These are phyloP conservation scores for Artemisia annua DNA, from an alignment of 129 eudicot species.

Conservation along the genomic window DNA sequence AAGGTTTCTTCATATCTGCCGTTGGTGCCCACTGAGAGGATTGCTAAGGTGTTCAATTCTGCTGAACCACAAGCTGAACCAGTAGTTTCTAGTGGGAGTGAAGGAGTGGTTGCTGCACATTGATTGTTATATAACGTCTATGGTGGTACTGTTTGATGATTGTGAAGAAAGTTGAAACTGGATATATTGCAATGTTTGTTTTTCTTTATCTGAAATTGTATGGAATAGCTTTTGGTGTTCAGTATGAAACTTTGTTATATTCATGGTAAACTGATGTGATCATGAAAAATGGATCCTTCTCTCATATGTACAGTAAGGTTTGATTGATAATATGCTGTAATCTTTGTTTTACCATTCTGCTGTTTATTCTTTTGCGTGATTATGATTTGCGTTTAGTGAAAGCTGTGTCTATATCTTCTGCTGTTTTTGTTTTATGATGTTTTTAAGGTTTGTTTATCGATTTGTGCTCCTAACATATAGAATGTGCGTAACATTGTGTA, in stretches of 20 bases:
- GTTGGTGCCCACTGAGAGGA: too few species aligned
- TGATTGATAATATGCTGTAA: neutral
- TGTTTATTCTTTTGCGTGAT: neutral
- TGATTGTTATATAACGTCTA: neutral
- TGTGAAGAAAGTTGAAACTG: neutral
- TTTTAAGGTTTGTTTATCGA: too few species aligned
- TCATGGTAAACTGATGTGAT: neutral
- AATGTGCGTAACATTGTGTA: too few species aligned
- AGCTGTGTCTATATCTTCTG: too few species aligned
- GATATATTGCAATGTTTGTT: neutral
- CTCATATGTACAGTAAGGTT: constrained; percentile 3
- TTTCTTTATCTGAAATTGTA: neutral
- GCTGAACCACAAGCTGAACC: too few species aligned
- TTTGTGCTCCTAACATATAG: too few species aligned
- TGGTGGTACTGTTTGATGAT: neutral
- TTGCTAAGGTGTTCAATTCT: too few species aligned
- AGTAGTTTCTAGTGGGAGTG: neutral
- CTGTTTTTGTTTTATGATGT: too few species aligned
- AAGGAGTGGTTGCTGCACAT: neutral
- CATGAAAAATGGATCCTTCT: neutral
- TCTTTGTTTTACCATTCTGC: neutral
- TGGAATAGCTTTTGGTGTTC: neutral
- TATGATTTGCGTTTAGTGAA: too few species aligned
- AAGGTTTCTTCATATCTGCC: too few species aligned
- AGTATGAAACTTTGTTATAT: neutral